Evolutionary conservation across 208 protist species (phyloP).

Genomic region (Eutreptiella sp.): DNA sequence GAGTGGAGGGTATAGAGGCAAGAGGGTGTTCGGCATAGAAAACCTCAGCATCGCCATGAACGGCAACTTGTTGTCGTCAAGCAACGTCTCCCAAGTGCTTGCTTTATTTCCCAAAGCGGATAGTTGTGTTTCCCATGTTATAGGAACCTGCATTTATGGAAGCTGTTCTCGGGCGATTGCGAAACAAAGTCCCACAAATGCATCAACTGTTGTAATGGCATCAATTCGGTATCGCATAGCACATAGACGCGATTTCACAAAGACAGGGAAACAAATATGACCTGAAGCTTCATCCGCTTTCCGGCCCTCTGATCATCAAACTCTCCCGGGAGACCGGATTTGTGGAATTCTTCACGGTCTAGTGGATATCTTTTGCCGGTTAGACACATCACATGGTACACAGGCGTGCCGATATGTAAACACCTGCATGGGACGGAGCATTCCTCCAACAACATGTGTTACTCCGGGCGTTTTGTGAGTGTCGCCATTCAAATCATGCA

Average conservation of each 20-base stretch:
- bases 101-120: slow-evolving; percentile 71
- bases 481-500: too few relatives aligned
- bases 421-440: neutral
- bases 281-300: slow-evolving; percentile 84
- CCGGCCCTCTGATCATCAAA: slow-evolving; percentile 65
- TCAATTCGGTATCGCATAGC: too few relatives aligned
- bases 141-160: slow-evolving; percentile 58
- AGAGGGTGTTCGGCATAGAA: too few relatives aligned
- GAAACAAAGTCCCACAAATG: too few relatives aligned
- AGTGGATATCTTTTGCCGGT: slow-evolving; percentile 83
- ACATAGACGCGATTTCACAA: too few relatives aligned
- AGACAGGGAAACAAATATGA: too few relatives aligned
- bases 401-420: slow-evolving; percentile 69
- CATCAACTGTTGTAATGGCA: too few relatives aligned
- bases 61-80: slow-evolving; percentile 68
- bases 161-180: too few relatives aligned
- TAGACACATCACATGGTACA: slow-evolving; percentile 73
- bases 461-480: too few relatives aligned
- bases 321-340: slow-evolving; percentile 37
- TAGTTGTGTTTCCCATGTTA: slow-evolving; percentile 84
- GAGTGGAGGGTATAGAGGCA: too few relatives aligned
- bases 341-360: slow-evolving; percentile 56
- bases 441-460: too few relatives aligned
- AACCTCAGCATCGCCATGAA: slow-evolving; percentile 89
- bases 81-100: slow-evolving; percentile 76